These are phyloP conservation scores for Talaromyces proteolyticus DNA, from an alignment of 495 filamentous ascomycete genomes.

Conservation along the genomic window DNA sequence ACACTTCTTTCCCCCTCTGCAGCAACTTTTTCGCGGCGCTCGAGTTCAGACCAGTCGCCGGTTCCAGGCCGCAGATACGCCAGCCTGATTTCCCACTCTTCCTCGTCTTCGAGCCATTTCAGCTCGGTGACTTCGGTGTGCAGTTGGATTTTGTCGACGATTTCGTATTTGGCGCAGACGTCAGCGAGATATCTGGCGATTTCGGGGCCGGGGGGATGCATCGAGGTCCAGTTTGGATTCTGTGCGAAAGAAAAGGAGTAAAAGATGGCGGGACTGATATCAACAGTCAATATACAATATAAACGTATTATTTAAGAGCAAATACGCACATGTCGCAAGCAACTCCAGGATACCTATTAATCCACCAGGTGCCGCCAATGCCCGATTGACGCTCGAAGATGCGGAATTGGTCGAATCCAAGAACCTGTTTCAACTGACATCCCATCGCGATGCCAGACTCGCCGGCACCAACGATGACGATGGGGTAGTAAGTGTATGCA, in stretches of 20 bases:
- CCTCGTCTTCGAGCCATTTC: constrained; percentile 40
- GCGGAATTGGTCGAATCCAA: constrained; percentile 56
- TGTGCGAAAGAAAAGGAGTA: constrained; percentile 60
- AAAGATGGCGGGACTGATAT: constrained; percentile 50
- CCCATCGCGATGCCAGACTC: constrained; percentile 64
- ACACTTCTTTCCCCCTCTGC: constrained; percentile 29
- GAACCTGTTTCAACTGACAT: constrained; percentile 51
- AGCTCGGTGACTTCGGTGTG: constrained; percentile 46
- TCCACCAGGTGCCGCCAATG: constrained; percentile 65
- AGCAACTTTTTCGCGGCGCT: constrained; percentile 20
- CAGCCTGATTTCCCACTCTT: constrained; percentile 52
- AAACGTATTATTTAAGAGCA: no score
- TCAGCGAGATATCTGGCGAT: constrained; percentile 53
- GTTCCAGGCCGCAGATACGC: constrained; percentile 42
- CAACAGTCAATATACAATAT: no score
- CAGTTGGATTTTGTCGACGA: constrained; percentile 55
- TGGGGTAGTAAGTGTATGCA: constrained; percentile 52
- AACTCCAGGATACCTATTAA: constrained; percentile 61
- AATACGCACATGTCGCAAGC: constrained; percentile 42
- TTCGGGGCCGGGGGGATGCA: constrained; percentile 50
- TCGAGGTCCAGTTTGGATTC: constrained; percentile 51
- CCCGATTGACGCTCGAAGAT: constrained; percentile 58
- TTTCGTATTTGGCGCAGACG: constrained; percentile 51
- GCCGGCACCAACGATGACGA: constrained; percentile 53
- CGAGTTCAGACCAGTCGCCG: constrained; percentile 37